Conservation (phyloP, 2,329 filamentous ascomycete species). For the Ascochyta rabiei region DNA sequence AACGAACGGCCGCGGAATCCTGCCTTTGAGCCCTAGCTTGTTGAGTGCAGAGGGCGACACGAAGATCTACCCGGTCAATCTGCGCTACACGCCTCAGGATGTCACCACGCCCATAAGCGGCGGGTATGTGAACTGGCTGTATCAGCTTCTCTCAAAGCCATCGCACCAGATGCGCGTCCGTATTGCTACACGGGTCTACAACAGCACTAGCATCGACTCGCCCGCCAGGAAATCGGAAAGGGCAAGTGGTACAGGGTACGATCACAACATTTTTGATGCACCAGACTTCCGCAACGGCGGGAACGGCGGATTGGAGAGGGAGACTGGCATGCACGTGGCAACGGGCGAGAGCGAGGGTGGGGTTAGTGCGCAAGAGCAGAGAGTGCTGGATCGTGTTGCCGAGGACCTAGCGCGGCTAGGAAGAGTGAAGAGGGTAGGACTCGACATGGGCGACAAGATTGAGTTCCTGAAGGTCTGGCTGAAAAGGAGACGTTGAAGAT, state of each 20-base stretch:
- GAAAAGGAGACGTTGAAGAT: constrained; percentile 42
- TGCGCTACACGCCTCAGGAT: constrained; percentile 87
- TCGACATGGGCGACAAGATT: constrained; percentile 82
- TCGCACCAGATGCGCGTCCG: constrained; percentile 90
- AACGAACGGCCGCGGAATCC: constrained; percentile 88
- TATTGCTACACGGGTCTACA: constrained; percentile 75
- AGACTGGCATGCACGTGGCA: constrained; percentile 25
- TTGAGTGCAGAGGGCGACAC: constrained; percentile 69
- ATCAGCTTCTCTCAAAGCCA: constrained; percentile 81
- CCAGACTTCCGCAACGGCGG: constrained; percentile 31
- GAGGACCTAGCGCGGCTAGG: constrained; percentile 88
- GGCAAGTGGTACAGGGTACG: constrained; percentile 31
- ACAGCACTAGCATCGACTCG: constrained; percentile 35
- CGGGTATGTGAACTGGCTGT: constrained; percentile 75
- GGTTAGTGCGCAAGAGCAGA: constrained; percentile 61
- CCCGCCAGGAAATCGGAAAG: constrained; percentile 19
- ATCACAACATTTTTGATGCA: constrained; percentile 43
- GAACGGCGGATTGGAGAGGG: constrained; percentile 7
- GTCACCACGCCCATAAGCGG: constrained; percentile 89
- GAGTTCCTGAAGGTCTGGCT: constrained; percentile 78
- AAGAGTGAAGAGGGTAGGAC: constrained; percentile 83
- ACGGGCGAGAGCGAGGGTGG: constrained; percentile 14
- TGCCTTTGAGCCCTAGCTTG: constrained; percentile 81
- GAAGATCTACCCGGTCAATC: constrained; percentile 86
- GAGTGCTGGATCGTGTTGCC: constrained; percentile 76